phyloP scores from a whole-genome alignment of 441 rosid species.

The Lepidium campestre region DNA sequence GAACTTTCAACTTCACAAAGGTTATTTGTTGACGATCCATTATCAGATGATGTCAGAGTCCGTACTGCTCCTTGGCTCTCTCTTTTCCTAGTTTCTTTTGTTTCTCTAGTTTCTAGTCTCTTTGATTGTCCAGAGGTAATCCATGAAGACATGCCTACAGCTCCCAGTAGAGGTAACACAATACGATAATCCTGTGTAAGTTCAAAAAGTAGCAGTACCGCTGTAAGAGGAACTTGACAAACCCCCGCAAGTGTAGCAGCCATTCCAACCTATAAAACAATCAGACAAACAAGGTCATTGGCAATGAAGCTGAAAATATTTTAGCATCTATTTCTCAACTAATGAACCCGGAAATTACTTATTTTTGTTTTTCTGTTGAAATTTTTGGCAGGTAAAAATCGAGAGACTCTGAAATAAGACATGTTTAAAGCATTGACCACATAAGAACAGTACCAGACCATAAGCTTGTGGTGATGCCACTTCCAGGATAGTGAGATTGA shows the following conservation, averaged over 20 bases:
- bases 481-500: slow-evolving; percentile 67
- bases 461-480: slow-evolving; percentile 97
- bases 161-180: slow-evolving; percentile 84
- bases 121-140: slow-evolving; percentile 74
- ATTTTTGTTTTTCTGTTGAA: background rate
- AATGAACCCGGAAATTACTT: background rate
- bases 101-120: slow-evolving; percentile 46
- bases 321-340: background rate
- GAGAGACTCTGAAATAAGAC: background rate
- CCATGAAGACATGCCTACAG: slow-evolving; percentile 95
- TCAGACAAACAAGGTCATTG: background rate
- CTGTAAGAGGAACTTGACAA: slow-evolving; percentile 94
- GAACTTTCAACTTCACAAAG: slow-evolving; percentile 92
- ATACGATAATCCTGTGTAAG: slow-evolving; percentile 90
- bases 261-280: slow-evolving; percentile 82
- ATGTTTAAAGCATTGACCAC: background rate
- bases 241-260: slow-evolving; percentile 99
- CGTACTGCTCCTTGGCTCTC: slow-evolving; percentile 25
- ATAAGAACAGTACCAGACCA: slow-evolving; percentile 71
- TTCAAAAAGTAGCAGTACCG: slow-evolving; percentile 86
- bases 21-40: slow-evolving; percentile 34
- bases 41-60: slow-evolving; percentile 29
- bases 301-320: slow-evolving; percentile 4
- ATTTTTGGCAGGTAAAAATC: background rate
- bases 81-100: slow-evolving; percentile 32